Conservation (phyloP, 768 basidiomycete species). For the Hericium alpestre region DNA sequence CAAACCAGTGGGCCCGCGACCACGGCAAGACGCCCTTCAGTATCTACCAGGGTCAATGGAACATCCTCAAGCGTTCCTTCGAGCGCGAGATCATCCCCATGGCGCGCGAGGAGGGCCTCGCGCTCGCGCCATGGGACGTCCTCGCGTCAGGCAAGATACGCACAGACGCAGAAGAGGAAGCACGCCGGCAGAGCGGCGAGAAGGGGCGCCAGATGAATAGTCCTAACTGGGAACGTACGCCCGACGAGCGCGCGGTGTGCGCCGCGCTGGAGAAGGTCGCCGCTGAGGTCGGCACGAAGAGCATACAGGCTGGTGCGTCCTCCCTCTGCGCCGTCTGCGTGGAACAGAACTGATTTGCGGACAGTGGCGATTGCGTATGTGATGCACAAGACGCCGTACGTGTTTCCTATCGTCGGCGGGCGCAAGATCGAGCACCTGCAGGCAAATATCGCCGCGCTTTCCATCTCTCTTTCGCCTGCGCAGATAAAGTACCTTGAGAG, state of each 20-base stretch:
- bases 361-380: constrained; percentile 43
- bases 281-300: constrained; percentile 23
- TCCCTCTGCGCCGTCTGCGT: background rate
- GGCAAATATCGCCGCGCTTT: constrained; percentile 40
- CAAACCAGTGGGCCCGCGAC: constrained; percentile 28
- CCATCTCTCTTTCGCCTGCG: constrained; percentile 31
- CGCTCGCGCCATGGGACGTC: constrained; percentile 32
- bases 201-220: constrained; percentile 20
- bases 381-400: constrained; percentile 37
- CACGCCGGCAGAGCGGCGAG: constrained; percentile 19
- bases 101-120: constrained; percentile 20
- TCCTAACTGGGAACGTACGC: background rate
- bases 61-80: constrained; percentile 25
- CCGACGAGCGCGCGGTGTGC: background rate
- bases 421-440: constrained; percentile 40
- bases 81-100: constrained; percentile 33
- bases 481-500: constrained; percentile 37
- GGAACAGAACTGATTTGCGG: background rate
- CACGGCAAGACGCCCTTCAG: constrained; percentile 32
- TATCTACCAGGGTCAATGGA: constrained; percentile 31
- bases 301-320: constrained; percentile 12
- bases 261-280: constrained; percentile 19
- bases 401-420: constrained; percentile 21
- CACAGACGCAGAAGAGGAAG: constrained; percentile 26
- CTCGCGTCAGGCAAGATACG: constrained; percentile 29